A percentile compares a stretch with the other conserved stretches of the same genome.
These are phyloP conservation scores for Yarrowia sp. DNA, from an alignment of 805 yeast genomes.

Conservation along the genomic window DNA sequence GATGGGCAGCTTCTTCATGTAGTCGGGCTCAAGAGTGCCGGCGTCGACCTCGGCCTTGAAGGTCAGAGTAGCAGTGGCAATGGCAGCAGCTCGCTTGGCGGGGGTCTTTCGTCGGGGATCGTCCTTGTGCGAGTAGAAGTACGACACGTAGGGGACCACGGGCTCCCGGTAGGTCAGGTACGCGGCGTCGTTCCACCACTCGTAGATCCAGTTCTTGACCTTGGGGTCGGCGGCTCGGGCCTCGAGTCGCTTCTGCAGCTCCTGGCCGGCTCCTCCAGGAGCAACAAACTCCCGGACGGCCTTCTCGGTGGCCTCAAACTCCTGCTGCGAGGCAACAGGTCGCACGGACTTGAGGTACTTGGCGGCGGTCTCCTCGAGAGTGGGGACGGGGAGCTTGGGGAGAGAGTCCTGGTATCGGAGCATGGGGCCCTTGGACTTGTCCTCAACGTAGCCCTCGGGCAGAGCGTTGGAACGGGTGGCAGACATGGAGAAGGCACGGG, in stretches of 20 bases:
- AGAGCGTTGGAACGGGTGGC: constrained; percentile 24
- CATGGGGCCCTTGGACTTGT: constrained; percentile 58
- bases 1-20: constrained; percentile 71
- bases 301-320: constrained; percentile 52
- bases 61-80: constrained; percentile 62
- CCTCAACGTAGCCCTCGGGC: constrained; percentile 42
- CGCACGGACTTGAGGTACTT: constrained; percentile 69
- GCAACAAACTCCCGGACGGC: constrained; percentile 64
- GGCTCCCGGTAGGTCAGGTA: constrained; percentile 90
- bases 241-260: constrained; percentile 63
- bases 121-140: constrained; percentile 82
- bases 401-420: constrained; percentile 68
- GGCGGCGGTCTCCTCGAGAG: constrained; percentile 63
- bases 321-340: constrained; percentile 57
- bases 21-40: constrained; percentile 78
- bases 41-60: constrained; percentile 65
- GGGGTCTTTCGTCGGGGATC: constrained; percentile 42
- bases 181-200: constrained; percentile 93
- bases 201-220: constrained; percentile 82
- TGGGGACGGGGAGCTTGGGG: constrained; percentile 87
- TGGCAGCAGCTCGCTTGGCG: constrained; percentile 65
- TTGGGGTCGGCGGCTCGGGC: constrained; percentile 54
- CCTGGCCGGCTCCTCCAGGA: constrained; percentile 62
- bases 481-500: constrained; percentile 24
- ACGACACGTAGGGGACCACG: constrained; percentile 89